Evolutionary conservation across 2,329 filamentous ascomycete genomes (phyloP).

Genomic region (Drechmeria coniospora): DNA sequence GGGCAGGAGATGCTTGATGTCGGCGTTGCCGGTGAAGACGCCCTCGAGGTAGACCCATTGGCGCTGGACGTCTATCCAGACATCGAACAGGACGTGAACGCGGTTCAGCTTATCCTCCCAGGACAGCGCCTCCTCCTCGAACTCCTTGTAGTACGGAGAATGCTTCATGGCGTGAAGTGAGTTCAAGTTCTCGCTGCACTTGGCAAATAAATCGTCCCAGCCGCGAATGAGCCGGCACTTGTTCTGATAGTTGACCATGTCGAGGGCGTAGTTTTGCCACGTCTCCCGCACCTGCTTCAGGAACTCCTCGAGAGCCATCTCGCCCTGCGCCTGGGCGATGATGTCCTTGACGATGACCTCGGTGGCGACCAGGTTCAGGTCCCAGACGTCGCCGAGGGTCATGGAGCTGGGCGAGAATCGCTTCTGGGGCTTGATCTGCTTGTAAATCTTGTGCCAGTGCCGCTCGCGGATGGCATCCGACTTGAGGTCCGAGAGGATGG

Average conservation of each 20-base stretch:
- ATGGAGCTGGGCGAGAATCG: slow-evolving; percentile 88
- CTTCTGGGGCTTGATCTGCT: slow-evolving; percentile 80
- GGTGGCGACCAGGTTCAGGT: slow-evolving; percentile 76
- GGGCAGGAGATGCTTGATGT: slow-evolving; percentile 95
- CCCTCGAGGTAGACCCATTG: slow-evolving; percentile 99
- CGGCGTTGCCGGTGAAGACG: slow-evolving; percentile 94
- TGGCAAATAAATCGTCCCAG: slow-evolving; percentile 96
- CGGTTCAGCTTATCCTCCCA: slow-evolving; percentile 99
- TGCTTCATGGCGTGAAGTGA: slow-evolving; percentile 97
- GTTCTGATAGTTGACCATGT: slow-evolving; percentile 93
- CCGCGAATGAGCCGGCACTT: slow-evolving; percentile 95
- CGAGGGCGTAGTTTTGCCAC: slow-evolving; percentile 89
- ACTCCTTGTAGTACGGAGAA: slow-evolving; percentile 98
- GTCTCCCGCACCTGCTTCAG: slow-evolving; percentile 90
- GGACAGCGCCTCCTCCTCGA: slow-evolving; percentile 87
- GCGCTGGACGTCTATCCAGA: slow-evolving; percentile 99
- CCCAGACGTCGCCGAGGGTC: slow-evolving; percentile 98
- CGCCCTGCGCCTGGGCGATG: slow-evolving; percentile 87
- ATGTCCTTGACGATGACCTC: slow-evolving; percentile 84
- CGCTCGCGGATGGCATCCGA: slow-evolving; percentile 92
- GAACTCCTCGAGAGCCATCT: slow-evolving; percentile 97
- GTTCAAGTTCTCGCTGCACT: slow-evolving; percentile 95
- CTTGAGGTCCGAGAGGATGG: slow-evolving; percentile 76
- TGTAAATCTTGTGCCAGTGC: slow-evolving; percentile 97
- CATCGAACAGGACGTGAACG: slow-evolving; percentile 93